These are phyloP conservation scores for Yarrowia alimentaria DNA, from an alignment of 805 yeast genomes.

Conservation along the genomic window DNA sequence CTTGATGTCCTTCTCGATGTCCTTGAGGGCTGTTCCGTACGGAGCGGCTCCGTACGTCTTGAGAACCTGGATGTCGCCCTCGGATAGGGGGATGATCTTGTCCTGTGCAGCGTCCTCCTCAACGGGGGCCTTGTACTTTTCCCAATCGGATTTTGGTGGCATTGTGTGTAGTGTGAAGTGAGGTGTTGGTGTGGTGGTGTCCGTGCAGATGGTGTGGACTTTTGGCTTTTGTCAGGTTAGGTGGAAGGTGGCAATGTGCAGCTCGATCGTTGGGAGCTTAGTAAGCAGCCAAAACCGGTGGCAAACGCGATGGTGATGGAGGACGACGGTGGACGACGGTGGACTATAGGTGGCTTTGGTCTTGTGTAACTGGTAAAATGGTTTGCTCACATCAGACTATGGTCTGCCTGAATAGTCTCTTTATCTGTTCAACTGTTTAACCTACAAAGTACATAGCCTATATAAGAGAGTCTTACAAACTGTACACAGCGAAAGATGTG, in stretches of 20 bases:
- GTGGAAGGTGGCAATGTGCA: constrained; percentile 14
- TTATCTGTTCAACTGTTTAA: too few species aligned
- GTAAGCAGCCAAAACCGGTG: constrained; percentile 8
- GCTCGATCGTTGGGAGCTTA: background rate
- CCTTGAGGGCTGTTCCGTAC: constrained; percentile 76
- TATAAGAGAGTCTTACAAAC: too few species aligned
- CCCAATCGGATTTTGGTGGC: constrained; percentile 99
- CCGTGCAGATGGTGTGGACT: background rate
- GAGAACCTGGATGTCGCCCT: constrained; percentile 95
- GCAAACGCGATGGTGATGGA: too few species aligned
- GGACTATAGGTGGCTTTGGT: too few species aligned
- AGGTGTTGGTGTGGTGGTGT: background rate
- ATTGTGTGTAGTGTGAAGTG: constrained; percentile 41
- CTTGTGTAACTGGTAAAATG: too few species aligned
- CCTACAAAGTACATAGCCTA: too few species aligned
- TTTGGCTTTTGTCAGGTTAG: constrained; percentile 1
- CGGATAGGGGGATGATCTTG: constrained; percentile 81
- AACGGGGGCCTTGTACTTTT: constrained; percentile 85
- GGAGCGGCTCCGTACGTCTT: constrained; percentile 98
- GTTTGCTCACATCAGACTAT: too few species aligned
- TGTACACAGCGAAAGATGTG: too few species aligned
- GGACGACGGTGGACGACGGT: too few species aligned
- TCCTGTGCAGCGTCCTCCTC: constrained; percentile 65
- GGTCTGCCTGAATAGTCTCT: too few species aligned
- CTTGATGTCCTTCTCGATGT: constrained; percentile 81